phyloP scores from a whole-genome alignment of 331 rosid genomes.

The Cydonia oblonga region DNA sequence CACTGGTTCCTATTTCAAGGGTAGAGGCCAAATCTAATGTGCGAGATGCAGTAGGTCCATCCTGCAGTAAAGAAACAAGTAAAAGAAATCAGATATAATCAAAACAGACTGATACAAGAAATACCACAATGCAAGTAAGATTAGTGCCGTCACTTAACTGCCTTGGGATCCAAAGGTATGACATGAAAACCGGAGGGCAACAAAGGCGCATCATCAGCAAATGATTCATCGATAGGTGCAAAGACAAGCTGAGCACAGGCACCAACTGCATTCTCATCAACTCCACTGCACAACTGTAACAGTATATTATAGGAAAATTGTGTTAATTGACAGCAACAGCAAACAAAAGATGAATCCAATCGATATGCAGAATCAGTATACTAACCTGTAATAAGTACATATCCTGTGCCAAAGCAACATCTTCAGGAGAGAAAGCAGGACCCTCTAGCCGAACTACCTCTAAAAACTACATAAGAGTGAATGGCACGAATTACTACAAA shows the following conservation, averaged over 20 bases:
- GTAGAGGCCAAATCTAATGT: slow-evolving; percentile 92
- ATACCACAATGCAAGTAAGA: neutral
- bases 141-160: slow-evolving; percentile 35
- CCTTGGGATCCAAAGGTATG: slow-evolving; percentile 81
- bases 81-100: neutral
- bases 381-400: slow-evolving; percentile 79
- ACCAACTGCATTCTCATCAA: slow-evolving; percentile 80
- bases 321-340: neutral
- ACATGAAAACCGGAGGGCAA: slow-evolving; percentile 95
- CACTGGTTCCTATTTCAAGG: slow-evolving; percentile 69
- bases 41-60: slow-evolving; percentile 46
- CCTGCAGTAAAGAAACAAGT: slow-evolving; percentile 33
- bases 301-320: neutral
- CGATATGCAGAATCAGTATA: neutral
- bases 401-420: slow-evolving; percentile 73
- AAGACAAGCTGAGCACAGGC: slow-evolving; percentile 92
- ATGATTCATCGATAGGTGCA: slow-evolving; percentile 95
- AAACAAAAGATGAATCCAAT: neutral
- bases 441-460: slow-evolving; percentile 98
- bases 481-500: neutral
- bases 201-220: slow-evolving; percentile 88
- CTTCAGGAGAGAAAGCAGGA: slow-evolving; percentile 91
- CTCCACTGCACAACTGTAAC: slow-evolving; percentile 79
- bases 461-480: slow-evolving; percentile 43
- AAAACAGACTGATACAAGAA: neutral